Conservation (phyloP, 2,329 filamentous ascomycete species). For the Aureobasidium pullulans region DNA sequence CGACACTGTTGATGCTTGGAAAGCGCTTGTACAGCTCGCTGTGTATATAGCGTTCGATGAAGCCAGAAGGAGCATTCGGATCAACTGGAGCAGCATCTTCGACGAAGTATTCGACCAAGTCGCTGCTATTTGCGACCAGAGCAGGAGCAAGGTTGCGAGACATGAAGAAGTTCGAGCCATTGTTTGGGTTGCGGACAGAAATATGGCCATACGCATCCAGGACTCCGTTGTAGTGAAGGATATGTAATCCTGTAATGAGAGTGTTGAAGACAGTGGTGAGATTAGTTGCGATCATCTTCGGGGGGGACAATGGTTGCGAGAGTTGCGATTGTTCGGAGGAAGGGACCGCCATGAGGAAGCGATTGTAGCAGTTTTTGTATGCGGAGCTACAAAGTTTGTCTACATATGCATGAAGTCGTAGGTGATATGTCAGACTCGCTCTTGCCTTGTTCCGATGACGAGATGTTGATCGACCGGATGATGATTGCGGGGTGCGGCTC, state of each 20-base stretch:
- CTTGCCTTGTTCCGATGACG: not conserved
- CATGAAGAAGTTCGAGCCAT: conserved; percentile 43
- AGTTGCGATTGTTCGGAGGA: not conserved
- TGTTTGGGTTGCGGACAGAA: conserved; percentile 43
- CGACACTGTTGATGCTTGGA: conserved; percentile 31
- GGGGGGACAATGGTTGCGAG: not conserved
- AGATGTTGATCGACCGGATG: not conserved
- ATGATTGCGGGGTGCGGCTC: not conserved
- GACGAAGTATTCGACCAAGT: conserved; percentile 43
- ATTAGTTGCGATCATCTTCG: conserved; percentile 13
- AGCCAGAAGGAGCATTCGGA: conserved; percentile 32
- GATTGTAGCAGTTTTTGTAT: not conserved
- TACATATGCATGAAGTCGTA: not conserved
- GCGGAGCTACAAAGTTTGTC: not conserved
- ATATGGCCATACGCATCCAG: conserved; percentile 51
- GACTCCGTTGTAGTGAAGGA: conserved; percentile 45
- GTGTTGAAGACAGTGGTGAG: conserved; percentile 16
- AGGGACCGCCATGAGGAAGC: not conserved
- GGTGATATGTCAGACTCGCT: not conserved
- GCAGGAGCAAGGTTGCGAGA: conserved; percentile 42
- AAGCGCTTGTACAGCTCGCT: conserved; percentile 40
- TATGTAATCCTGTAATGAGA: conserved; percentile 43
- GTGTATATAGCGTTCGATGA: conserved; percentile 41
- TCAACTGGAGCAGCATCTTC: conserved; percentile 36
- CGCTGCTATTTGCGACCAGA: conserved; percentile 34